These are phyloP conservation scores for Punctularia strigosozonata DNA, from an alignment of 768 basidiomycete species.

Conservation along the genomic window DNA sequence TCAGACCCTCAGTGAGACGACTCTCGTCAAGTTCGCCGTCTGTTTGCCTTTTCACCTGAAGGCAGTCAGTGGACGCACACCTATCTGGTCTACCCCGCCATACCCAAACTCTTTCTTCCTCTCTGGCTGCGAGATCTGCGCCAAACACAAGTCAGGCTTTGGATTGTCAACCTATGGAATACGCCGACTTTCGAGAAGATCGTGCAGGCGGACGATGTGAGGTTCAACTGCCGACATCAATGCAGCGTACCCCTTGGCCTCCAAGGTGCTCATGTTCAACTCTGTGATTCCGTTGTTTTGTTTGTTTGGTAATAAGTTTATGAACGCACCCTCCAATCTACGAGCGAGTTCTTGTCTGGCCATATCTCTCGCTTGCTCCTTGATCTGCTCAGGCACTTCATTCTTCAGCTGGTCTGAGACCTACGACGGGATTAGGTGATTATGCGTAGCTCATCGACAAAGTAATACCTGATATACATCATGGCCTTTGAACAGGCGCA, in stretches of 20 bases:
- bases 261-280: slow-evolving; percentile 43
- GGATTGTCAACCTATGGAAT: no score
- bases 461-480: slow-evolving; percentile 44
- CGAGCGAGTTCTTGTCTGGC: slow-evolving; percentile 50
- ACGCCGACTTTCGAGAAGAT: slow-evolving; percentile 59
- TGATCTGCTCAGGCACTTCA: slow-evolving; percentile 47
- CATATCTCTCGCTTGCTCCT: slow-evolving; percentile 55
- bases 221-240: slow-evolving; percentile 43
- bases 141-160: not conserved
- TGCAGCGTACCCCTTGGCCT: slow-evolving; percentile 44
- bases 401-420: slow-evolving; percentile 42
- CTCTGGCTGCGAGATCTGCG: slow-evolving; percentile 52
- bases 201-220: slow-evolving; percentile 46
- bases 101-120: slow-evolving; percentile 63
- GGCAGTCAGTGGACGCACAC: no score
- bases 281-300: no score
- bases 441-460: not conserved
- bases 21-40: slow-evolving; percentile 63
- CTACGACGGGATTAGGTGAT: slow-evolving; percentile 13
- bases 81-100: no score
- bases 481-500: slow-evolving; percentile 50
- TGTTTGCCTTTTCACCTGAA: slow-evolving; percentile 59
- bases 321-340: slow-evolving; percentile 44
- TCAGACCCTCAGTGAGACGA: slow-evolving; percentile 53
- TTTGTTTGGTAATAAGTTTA: no score